phyloP scores from a whole-genome alignment of 177 flowering plant genomes.

The Vitis hybrid region DNA sequence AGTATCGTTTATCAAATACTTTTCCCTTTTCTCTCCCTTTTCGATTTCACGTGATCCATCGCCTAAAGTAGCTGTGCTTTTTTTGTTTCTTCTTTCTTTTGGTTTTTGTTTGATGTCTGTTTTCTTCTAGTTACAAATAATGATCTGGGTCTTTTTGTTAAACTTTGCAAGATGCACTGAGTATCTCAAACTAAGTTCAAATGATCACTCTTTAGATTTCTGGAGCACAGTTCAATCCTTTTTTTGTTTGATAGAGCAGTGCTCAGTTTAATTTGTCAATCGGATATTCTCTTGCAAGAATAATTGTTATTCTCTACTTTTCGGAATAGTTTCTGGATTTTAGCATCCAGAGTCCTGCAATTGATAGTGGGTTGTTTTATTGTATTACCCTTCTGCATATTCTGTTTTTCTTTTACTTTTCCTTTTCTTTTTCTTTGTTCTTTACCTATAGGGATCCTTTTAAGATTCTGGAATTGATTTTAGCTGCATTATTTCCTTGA shows the following conservation, averaged over 20 bases:
- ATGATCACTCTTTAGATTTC: not conserved
- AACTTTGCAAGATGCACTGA: not conserved
- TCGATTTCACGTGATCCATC: not conserved
- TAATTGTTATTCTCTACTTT: too few species aligned
- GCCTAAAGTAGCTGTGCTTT: not conserved
- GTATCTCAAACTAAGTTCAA: too few species aligned
- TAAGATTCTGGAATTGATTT: too few species aligned
- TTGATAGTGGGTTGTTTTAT: too few species aligned
- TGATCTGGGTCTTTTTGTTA: not conserved
- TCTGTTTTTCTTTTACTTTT: too few species aligned
- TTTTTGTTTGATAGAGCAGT: not conserved
- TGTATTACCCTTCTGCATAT: too few species aligned
- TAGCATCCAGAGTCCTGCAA: too few species aligned
- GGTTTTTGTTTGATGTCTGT: not conserved
- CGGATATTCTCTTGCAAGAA: too few species aligned
- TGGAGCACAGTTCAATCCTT: not conserved
- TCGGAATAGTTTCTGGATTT: too few species aligned
- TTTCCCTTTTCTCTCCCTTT: not conserved
- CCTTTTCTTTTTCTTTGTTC: not conserved
- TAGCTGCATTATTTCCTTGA: too few species aligned
- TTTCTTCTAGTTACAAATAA: not conserved
- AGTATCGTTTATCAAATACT: slow-evolving; percentile 26
- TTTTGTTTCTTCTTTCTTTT: not conserved
- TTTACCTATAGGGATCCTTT: not conserved
- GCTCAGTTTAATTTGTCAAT: too few species aligned